phyloP scores from a whole-genome alignment of 2,329 filamentous ascomycete species.

The Septoria linicola region DNA sequence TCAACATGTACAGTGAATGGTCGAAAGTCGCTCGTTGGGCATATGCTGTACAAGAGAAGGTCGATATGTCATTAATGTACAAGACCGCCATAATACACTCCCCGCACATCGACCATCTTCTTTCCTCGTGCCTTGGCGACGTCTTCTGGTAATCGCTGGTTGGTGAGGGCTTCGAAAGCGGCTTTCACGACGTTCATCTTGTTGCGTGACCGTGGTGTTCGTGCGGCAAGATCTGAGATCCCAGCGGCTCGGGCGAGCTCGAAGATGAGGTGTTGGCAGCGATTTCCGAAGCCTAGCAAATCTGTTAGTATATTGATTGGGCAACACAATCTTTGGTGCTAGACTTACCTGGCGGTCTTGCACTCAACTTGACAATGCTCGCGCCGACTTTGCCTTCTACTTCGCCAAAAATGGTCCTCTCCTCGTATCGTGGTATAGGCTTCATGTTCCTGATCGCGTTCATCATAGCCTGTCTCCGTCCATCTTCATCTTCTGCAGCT shows the following conservation, averaged over 20 bases:
- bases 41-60: no score
- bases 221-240: constrained; percentile 80
- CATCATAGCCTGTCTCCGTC: constrained; percentile 69
- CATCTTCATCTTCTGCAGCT: constrained; percentile 69
- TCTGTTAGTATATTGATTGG: no score
- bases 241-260: constrained; percentile 88
- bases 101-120: constrained; percentile 93
- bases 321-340: no score
- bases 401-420: constrained; percentile 85
- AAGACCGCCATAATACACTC: constrained; percentile 91
- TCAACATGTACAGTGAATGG: no score
- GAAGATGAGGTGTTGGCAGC: constrained; percentile 86
- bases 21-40: no score
- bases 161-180: constrained; percentile 75
- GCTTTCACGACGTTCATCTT: constrained; percentile 98
- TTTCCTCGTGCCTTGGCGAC: constrained; percentile 85
- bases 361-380: constrained; percentile 76
- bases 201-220: constrained; percentile 82
- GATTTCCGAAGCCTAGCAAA: constrained; percentile 79
- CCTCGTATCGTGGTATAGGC: constrained; percentile 88
- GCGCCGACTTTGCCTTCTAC: constrained; percentile 82
- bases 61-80: no score
- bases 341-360: constrained; percentile 81
- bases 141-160: constrained; percentile 82
- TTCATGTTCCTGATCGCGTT: constrained; percentile 87